Percentiles rank a stretch among this genome's conserved stretches.
Evolutionary conservation across 148 eudicot species (phyloP).

Genomic region (Limonium bicolor): DNA sequence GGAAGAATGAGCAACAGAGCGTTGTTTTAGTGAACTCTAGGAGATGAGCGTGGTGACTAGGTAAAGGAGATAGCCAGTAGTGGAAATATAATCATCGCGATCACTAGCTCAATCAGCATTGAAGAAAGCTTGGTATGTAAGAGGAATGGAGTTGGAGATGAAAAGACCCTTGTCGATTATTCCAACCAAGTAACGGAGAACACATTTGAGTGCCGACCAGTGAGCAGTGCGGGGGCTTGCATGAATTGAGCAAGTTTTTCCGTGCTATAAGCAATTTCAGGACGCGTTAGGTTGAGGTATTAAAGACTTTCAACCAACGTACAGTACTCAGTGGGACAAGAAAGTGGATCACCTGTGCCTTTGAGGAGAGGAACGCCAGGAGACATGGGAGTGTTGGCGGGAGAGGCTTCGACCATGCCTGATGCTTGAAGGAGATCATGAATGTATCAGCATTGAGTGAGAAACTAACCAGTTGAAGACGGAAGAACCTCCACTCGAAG

Average conservation of each 20-base stretch:
- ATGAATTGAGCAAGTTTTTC: not conserved
- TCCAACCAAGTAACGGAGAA: not conserved
- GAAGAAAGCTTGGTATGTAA: not conserved
- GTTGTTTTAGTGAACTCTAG: too few species aligned
- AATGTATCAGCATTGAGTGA: too few species aligned
- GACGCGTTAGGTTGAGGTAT: not conserved
- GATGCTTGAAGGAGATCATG: too few species aligned
- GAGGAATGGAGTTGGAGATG: not conserved
- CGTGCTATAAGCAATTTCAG: not conserved
- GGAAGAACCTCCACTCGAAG: too few species aligned
- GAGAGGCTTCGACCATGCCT: too few species aligned
- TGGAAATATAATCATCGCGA: not conserved
- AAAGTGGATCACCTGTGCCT: not conserved
- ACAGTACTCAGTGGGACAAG: not conserved
- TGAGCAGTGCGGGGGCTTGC: not conserved
- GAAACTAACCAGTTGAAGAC: too few species aligned
- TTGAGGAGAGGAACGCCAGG: not conserved
- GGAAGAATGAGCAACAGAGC: too few species aligned
- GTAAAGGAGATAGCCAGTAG: not conserved
- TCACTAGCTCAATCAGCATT: not conserved
- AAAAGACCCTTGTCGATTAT: not conserved
- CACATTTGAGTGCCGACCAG: not conserved
- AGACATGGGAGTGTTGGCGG: not conserved
- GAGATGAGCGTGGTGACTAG: not conserved
- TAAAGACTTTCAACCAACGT: not conserved